phyloP scores from a whole-genome alignment of 1,139 yeast genomes.

The Blastobotrys raffinosifermentans region DNA sequence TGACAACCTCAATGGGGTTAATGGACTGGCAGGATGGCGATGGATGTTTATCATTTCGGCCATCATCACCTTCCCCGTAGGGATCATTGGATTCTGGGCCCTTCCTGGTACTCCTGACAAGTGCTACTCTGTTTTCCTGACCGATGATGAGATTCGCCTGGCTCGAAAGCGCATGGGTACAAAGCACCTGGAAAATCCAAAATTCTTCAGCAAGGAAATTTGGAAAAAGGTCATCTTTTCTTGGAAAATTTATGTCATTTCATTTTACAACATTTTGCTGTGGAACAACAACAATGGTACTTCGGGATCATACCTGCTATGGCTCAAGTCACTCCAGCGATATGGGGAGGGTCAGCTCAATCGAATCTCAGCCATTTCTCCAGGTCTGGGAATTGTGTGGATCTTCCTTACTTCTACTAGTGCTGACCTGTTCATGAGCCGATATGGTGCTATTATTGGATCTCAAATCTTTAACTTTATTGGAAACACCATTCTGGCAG shows the following conservation, averaged over 20 bases:
- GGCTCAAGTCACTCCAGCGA: conserved; percentile 43
- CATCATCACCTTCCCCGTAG: conserved; percentile 52
- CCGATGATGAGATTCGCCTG: conserved; percentile 59
- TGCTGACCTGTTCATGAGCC: conserved; percentile 48
- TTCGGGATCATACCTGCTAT: conserved; percentile 48
- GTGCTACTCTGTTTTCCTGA: conserved; percentile 46
- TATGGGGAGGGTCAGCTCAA: conserved; percentile 38
- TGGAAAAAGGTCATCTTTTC: conserved; percentile 37
- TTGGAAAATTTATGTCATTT: conserved; percentile 45
- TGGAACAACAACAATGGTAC: conserved; percentile 54
- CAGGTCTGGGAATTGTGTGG: conserved; percentile 48
- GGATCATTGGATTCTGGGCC: conserved; percentile 51
- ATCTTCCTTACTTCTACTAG: conserved; percentile 29
- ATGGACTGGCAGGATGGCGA: conserved; percentile 64
- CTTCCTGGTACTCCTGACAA: conserved; percentile 62
- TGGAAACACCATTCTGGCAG: conserved; percentile 39
- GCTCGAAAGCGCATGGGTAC: conserved; percentile 55
- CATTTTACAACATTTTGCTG: conserved; percentile 48
- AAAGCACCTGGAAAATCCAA: conserved; percentile 40
- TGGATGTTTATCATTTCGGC: conserved; percentile 78
- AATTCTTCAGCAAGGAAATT: conserved; percentile 2
- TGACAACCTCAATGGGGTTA: conserved; percentile 36
- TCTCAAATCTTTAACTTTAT: conserved; percentile 46
- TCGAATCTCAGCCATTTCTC: conserved; percentile 41
- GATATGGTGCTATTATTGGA: conserved; percentile 52